Base-by-base conservation (phyloP, 768 basidiomycete species). In the Mycena chlorophos region DNA sequence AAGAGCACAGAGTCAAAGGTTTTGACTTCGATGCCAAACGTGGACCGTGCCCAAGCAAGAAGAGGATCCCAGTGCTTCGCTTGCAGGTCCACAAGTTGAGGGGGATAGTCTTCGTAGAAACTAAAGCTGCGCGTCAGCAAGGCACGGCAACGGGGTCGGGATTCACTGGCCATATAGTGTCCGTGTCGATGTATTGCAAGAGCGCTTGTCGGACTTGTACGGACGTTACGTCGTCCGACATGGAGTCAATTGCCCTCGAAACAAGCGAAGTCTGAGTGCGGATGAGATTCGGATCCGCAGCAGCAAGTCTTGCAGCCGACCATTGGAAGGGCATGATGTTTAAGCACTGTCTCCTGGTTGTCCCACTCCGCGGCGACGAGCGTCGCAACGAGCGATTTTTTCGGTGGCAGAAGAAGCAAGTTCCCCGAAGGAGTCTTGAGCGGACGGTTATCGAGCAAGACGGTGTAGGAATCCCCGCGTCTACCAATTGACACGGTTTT, bases 311-410 rank as follows among this genome's bases (percentile, higher is more conserved):
- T 42, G 23, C 13, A 50, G 31, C 77, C 51, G 67, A 97, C 96
- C 82, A 97, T 83, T 16, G 97, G 94, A 23, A 99, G 73, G 1
- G 94, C 88, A 69, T 96, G 91, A 23, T 89, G 89, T 70, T 95
- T 98, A 58, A 98, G 68, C 1, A 95, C 65, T 4, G 76, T 86
- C 55, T 85, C 85, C 72, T 98, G 96, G 65, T 88, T 89, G 65
- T 99, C 94, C 97, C 97, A 99, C 75, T 99, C 97, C 53, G 89
- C 81, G 19, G 94, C 97, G 63, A 98, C 86, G 54, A 97, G 78
- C 1, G 91, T 78, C 1, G 95, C 94, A 20, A 90, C 78, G 26
- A 95, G 73, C 38, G 78, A 68, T 67, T 91, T 91, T 57, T 81
- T 75, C 46, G 73, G 70, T 0, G 94, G 94, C 14, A 98, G 63